Base-by-base conservation (phyloP, 805 yeast species). In the Saccharomycopsis oosterbeekiorum region DNA sequence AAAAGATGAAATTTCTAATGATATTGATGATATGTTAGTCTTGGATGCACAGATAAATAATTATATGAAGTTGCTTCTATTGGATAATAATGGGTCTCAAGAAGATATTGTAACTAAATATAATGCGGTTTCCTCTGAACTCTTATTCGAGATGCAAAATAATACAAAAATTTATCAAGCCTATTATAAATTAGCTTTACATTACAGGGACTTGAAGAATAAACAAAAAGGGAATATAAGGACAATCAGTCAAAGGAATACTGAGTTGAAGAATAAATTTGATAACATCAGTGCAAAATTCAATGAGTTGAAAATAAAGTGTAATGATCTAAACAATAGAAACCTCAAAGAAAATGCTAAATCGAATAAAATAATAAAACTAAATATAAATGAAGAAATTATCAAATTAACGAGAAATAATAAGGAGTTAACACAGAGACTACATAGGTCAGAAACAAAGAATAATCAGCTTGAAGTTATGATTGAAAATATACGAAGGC, bases 81-180 rank as follows among this genome's bases (percentile, higher is more conserved):
- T 14, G 2, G 53, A 6, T 21, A 47, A 14, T 21, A 17, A 24
- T 21, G 2, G n/a, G n/a, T 19, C 21, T 10, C 53, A 21, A 10
- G 53, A 47, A 12, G 53, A 47, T 21, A 11, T 47, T 21, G n/a
- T 47, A 6, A 10, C n/a, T 2, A 60, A 51, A 24, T 62, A 55
- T 40, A n/a, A 36, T 12, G 39, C 55, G 6, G n/a, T 62, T n/a
- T 37, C 61, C 11, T 14, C 34, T 14, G 65, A 63, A 26, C 37
- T 63, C 11, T 60, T 64, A 10, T 37, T 47, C 17, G 59, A 57
- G 34, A 59, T 59, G 41, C 64, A 63, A 47, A 43, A 55, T 15
- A 63, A 63, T 42, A 58, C 56, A 10, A 42, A 40, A 29, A 60
- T 63, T 17, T 63, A 63, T 54, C 57, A 63, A 29, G 64, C 65